Evolutionary conservation across 2,329 filamentous ascomycete genomes (phyloP).

Genomic region (Phoma sp.): DNA sequence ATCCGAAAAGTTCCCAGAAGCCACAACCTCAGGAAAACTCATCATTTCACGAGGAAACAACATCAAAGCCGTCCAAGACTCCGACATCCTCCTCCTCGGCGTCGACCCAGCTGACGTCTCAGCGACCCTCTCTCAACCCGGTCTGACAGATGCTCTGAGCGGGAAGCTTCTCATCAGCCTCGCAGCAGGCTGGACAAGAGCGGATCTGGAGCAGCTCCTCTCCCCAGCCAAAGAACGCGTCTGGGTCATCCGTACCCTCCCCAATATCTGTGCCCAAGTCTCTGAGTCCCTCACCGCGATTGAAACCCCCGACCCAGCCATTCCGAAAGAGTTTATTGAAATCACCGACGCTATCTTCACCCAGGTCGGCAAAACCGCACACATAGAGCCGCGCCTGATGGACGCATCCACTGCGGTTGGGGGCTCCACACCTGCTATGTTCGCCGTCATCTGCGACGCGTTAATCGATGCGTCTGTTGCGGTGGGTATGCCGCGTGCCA

Average conservation of each 20-base stretch:
- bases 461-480: slow-evolving; percentile 41
- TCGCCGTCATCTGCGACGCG: slow-evolving; percentile 40
- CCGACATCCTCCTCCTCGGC: slow-evolving; percentile 55
- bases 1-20: slow-evolving; percentile 37
- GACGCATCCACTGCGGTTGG: slow-evolving; percentile 36
- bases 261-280: slow-evolving; percentile 55
- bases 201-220: slow-evolving; percentile 49
- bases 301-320: slow-evolving; percentile 28
- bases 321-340: slow-evolving; percentile 21
- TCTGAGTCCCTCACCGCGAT: slow-evolving; percentile 50
- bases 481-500: slow-evolving; percentile 30
- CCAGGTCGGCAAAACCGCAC: slow-evolving; percentile 30
- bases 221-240: slow-evolving; percentile 9
- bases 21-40: slow-evolving; percentile 34
- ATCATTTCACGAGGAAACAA: slow-evolving; percentile 46
- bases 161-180: slow-evolving; percentile 60
- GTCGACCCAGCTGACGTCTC: slow-evolving; percentile 56
- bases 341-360: slow-evolving; percentile 32
- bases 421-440: slow-evolving; percentile 42
- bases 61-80: slow-evolving; percentile 41
- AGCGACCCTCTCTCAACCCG: slow-evolving; percentile 45
- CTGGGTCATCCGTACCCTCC: slow-evolving; percentile 51
- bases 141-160: slow-evolving; percentile 48
- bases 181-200: slow-evolving; percentile 56
- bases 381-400: slow-evolving; percentile 32